phyloP scores from a whole-genome alignment of 1,139 yeast genomes.

The Yamadazyma triangularis region DNA sequence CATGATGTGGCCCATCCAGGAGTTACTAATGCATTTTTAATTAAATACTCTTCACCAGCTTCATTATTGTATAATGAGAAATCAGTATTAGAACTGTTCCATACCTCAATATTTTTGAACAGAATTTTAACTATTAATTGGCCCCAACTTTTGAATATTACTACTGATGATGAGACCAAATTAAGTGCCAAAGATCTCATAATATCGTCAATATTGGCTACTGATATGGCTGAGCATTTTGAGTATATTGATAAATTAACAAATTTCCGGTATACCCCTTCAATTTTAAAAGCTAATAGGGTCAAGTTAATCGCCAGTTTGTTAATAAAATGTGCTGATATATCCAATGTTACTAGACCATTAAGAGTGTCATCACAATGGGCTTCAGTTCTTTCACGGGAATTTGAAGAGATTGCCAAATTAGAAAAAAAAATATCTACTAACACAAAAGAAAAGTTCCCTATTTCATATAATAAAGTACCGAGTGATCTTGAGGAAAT shows the following conservation, averaged over 20 bases:
- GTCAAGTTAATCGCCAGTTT: slow-evolving; percentile 56
- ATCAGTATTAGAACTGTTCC: slow-evolving; percentile 81
- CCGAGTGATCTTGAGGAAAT: slow-evolving; percentile 33
- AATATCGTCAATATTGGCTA: slow-evolving; percentile 62
- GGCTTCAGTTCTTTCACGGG: slow-evolving; percentile 76
- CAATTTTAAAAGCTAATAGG: slow-evolving; percentile 20
- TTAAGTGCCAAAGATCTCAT: slow-evolving; percentile 27
- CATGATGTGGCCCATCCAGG: slow-evolving; percentile 98
- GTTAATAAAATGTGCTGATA: slow-evolving; percentile 89
- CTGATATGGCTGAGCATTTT: slow-evolving; percentile 92
- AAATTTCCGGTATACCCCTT: slow-evolving; percentile 9
- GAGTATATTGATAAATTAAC: slow-evolving; percentile 56
- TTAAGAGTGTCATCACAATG: slow-evolving; percentile 74
- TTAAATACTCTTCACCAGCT: slow-evolving; percentile 59
- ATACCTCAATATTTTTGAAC: slow-evolving; percentile 60
- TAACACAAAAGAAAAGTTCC: not conserved
- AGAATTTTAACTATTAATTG: slow-evolving; percentile 57
- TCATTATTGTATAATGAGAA: slow-evolving; percentile 58
- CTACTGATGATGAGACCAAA: slow-evolving; percentile 15
- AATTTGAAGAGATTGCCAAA: slow-evolving; percentile 63
- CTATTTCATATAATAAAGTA: slow-evolving; percentile 18
- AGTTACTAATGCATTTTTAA: slow-evolving; percentile 72
- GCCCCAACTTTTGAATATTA: slow-evolving; percentile 46
- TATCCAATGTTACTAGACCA: slow-evolving; percentile 85
- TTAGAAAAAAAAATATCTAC: slow-evolving; percentile 41